A percentile compares a stretch with the other conserved stretches of the same genome.
These are phyloP conservation scores for Exophiala mesophila DNA, from an alignment of 2,329 filamentous ascomycete genomes.

Conservation along the genomic window DNA sequence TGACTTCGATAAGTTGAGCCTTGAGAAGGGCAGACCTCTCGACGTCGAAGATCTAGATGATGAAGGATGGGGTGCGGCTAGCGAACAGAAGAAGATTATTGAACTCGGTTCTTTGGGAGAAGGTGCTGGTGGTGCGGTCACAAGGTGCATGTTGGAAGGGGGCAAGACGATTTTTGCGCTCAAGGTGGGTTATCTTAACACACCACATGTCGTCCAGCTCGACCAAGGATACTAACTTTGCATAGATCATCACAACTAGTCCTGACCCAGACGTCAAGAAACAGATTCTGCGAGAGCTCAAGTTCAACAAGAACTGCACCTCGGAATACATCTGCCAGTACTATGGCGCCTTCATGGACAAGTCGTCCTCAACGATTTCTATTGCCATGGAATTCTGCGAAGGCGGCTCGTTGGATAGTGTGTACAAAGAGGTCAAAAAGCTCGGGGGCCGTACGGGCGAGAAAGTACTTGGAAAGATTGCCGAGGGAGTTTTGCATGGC, in stretches of 20 bases:
- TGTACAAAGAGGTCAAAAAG: constrained; percentile 96
- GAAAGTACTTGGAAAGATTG: constrained; percentile 94
- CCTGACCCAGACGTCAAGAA: constrained; percentile 98
- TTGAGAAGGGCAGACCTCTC: constrained; percentile 75
- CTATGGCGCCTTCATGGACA: constrained; percentile 94
- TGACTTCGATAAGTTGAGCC: constrained; percentile 71
- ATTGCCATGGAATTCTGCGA: constrained; percentile 99
- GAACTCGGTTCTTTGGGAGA: constrained; percentile 89
- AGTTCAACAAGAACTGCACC: constrained; percentile 96
- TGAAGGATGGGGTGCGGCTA: constrained; percentile 90
- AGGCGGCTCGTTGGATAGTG: constrained; percentile 89
- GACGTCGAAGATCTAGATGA: constrained; percentile 96
- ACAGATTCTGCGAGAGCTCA: constrained; percentile 91
- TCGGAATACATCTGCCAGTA: constrained; percentile 96
- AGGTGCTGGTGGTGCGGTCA: constrained; percentile 92
- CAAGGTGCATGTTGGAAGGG: constrained; percentile 78
- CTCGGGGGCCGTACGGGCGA: constrained; percentile 91
- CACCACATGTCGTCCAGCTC: too few species aligned
- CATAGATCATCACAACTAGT: constrained; percentile 92
- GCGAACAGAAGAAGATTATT: constrained; percentile 77
- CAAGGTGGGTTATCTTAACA: constrained; percentile 70
- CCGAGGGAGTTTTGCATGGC: constrained; percentile 88
- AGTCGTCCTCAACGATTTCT: constrained; percentile 91
- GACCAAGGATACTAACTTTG: background rate
- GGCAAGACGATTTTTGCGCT: constrained; percentile 93